phyloP scores from a whole-genome alignment of 345 rosid genomes.

The Alliaria petiolata region DNA sequence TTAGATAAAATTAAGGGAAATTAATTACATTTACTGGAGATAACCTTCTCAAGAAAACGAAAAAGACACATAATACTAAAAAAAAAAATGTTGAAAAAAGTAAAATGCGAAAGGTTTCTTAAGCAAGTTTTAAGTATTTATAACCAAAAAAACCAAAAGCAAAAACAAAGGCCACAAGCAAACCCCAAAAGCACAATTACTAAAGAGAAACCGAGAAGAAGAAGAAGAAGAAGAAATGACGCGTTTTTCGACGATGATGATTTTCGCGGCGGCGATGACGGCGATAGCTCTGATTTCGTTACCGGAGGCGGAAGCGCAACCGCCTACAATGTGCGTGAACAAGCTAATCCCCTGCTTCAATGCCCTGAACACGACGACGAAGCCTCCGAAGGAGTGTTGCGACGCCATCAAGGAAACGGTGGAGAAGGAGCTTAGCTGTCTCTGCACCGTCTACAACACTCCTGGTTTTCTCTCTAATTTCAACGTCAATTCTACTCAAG shows the following conservation, averaged over 20 bases:
- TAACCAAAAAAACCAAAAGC: no score
- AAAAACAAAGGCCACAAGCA: slow-evolving; percentile 31
- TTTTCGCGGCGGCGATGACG: slow-evolving; percentile 15
- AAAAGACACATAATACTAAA: no score
- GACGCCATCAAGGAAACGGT: slow-evolving; percentile 55
- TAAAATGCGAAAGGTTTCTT: not conserved
- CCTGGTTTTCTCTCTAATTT: slow-evolving; percentile 38
- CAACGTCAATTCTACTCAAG: slow-evolving; percentile 30
- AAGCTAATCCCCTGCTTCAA: slow-evolving; percentile 37
- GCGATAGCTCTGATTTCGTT: slow-evolving; percentile 19
- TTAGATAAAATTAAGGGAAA: no score
- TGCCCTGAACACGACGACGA: slow-evolving; percentile 34
- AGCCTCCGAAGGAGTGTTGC: slow-evolving; percentile 48
- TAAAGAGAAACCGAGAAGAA: no score
- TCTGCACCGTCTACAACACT: slow-evolving; percentile 51
- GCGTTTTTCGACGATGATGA: slow-evolving; percentile 12
- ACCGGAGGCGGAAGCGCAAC: slow-evolving; percentile 29
- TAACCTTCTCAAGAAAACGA: no score
- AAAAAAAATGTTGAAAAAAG: not conserved
- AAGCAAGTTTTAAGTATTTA: slow-evolving; percentile 3
- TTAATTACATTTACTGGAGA: no score
- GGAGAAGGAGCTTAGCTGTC: slow-evolving; percentile 39
- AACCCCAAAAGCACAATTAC: not conserved
- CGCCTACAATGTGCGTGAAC: slow-evolving; percentile 36
- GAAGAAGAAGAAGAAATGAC: not conserved